phyloP scores from a whole-genome alignment of 768 basidiomycete genomes.

The Rhodotorula kratochvilovae region DNA sequence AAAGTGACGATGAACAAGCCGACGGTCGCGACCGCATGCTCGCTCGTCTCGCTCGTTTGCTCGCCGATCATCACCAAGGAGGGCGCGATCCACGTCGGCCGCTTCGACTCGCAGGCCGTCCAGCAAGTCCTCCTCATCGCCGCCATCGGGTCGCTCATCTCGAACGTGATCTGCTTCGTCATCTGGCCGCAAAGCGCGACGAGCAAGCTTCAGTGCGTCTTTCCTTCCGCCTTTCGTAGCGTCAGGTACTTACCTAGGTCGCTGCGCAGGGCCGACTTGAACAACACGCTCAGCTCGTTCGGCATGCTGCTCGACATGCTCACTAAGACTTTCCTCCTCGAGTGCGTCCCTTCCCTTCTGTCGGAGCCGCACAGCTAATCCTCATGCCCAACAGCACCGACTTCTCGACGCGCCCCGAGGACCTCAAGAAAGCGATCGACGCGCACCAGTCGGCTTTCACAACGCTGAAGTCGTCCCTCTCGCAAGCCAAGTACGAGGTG shows the following conservation, averaged over 20 bases:
- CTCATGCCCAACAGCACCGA: constrained; percentile 46
- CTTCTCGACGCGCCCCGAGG: constrained; percentile 54
- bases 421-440: constrained; percentile 72
- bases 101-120: constrained; percentile 37
- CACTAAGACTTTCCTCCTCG: constrained; percentile 75
- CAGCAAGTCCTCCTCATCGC: constrained; percentile 55
- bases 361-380: no score
- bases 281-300: constrained; percentile 80
- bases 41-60: constrained; percentile 49
- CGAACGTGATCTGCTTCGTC: constrained; percentile 75
- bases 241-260: no score
- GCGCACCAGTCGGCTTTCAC: constrained; percentile 53
- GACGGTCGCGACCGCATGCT: constrained; percentile 45
- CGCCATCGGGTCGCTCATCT: constrained; percentile 65
- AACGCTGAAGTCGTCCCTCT: constrained; percentile 61
- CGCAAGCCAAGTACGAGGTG: constrained; percentile 78
- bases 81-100: constrained; percentile 39
- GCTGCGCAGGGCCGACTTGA: constrained; percentile 49
- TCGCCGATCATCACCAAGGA: constrained; percentile 40
- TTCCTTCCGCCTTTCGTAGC: no score
- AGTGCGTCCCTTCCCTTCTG: not conserved
- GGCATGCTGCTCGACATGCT: constrained; percentile 76
- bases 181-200: constrained; percentile 85
- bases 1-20: constrained; percentile 80
- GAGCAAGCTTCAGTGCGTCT: constrained; percentile 60